Evolutionary conservation across 2,329 filamentous ascomycete genomes (phyloP).

Genomic region (Colletotrichum ledebouriae): DNA sequence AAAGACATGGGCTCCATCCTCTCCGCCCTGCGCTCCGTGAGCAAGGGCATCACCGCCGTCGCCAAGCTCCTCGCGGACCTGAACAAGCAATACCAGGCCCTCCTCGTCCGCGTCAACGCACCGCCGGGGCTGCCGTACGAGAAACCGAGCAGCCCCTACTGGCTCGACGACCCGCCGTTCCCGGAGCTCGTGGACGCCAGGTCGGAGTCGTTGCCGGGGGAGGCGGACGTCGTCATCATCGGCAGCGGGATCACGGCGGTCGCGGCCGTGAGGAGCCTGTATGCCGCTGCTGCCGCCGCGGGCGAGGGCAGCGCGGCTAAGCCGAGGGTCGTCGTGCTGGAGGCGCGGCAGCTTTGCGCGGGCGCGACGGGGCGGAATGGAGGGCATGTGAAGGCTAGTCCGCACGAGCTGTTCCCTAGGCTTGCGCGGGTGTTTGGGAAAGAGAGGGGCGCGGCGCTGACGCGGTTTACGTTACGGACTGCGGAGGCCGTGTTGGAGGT

Average conservation of each 20-base stretch:
- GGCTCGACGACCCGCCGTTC: constrained; percentile 59
- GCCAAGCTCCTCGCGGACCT: constrained; percentile 47
- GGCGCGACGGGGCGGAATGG: constrained; percentile 69
- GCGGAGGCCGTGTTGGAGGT: constrained; percentile 56
- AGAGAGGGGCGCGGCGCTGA: constrained; percentile 55
- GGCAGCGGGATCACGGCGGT: constrained; percentile 68
- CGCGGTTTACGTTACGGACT: constrained; percentile 60
- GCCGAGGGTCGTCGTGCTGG: constrained; percentile 59
- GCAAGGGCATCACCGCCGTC: constrained; percentile 45
- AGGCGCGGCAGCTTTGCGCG: constrained; percentile 62
- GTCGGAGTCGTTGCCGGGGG: constrained; percentile 51
- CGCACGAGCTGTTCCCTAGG: constrained; percentile 57
- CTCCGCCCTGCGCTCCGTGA: constrained; percentile 47
- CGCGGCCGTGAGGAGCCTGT: constrained; percentile 51
- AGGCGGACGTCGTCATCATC: constrained; percentile 64
- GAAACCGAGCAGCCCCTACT: constrained; percentile 60
- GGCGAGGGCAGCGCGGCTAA: too few relatives aligned
- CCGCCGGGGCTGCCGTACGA: constrained; percentile 57
- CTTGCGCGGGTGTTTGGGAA: constrained; percentile 50
- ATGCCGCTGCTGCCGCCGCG: constrained; percentile 38
- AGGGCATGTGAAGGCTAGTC: constrained; percentile 62
- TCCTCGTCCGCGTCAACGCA: constrained; percentile 49
- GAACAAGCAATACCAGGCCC: constrained; percentile 46
- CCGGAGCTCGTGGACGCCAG: constrained; percentile 55
- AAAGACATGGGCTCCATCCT: constrained; percentile 51